Percentiles rank a stretch among this genome's conserved stretches.
Evolutionary conservation across 805 yeast genomes (phyloP).

Genomic region (Babjeviella inositovora): DNA sequence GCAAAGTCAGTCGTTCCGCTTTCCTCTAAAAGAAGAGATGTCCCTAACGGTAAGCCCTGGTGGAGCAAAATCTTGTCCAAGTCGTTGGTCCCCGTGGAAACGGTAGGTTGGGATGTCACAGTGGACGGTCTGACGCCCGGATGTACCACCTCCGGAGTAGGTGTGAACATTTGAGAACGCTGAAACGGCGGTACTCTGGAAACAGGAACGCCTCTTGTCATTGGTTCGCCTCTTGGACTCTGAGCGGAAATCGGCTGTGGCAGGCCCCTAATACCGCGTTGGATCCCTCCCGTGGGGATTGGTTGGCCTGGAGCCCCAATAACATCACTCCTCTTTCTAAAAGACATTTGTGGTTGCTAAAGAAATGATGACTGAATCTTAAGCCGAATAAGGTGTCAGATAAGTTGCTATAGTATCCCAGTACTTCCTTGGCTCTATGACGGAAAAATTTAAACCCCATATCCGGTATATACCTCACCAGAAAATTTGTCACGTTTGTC

Average conservation of each 20-base stretch:
- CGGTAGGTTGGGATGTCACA: slow-evolving; percentile 54
- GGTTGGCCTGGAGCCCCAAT: slow-evolving; percentile 8
- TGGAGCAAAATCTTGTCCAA: slow-evolving; percentile 65
- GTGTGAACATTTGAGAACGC: neutral
- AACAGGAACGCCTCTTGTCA: slow-evolving; percentile 5
- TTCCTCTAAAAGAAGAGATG: slow-evolving; percentile 60
- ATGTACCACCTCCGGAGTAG: slow-evolving; percentile 8
- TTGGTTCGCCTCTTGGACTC: slow-evolving; percentile 1
- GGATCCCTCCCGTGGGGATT: slow-evolving; percentile 2
- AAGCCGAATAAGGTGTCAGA: slow-evolving; percentile 1
- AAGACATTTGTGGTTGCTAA: slow-evolving; percentile 23
- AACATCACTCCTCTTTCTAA: slow-evolving; percentile 40
- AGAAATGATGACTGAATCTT: no score
- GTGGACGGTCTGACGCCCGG: slow-evolving; percentile 64
- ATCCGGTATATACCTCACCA: no score
- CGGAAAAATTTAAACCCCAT: no score
- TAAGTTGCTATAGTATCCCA: neutral
- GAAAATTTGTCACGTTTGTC: no score
- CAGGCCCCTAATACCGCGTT: slow-evolving; percentile 5
- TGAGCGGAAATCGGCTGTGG: no score
- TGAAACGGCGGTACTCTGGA: slow-evolving; percentile 5
- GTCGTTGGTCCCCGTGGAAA: slow-evolving; percentile 70
- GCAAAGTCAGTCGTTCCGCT: slow-evolving; percentile 81
- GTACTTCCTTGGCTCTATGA: no score
- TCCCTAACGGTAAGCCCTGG: slow-evolving; percentile 75